Percentiles rank a stretch among this genome's conserved stretches.
Conservation (phyloP, 768 basidiomycete genomes). For the Clavaria fumosa region DNA sequence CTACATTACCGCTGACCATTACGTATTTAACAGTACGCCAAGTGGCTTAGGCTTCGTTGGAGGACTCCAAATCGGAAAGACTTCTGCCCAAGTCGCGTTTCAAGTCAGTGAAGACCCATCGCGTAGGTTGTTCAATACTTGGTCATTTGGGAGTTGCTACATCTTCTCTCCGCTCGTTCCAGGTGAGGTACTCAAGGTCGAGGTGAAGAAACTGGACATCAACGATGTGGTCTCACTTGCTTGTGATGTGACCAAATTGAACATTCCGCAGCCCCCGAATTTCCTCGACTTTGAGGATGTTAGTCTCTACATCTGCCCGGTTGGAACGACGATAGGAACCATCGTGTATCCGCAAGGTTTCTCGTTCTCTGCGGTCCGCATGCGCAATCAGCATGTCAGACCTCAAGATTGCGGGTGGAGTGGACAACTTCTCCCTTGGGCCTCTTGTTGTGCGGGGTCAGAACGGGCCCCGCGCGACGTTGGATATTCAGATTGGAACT, state of each 20-base stretch:
- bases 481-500: neutral
- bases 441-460: conserved; percentile 3
- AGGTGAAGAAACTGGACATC: conserved; percentile 4
- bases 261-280: conserved; percentile 5
- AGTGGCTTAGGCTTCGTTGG: too few relatives aligned
- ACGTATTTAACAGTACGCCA: too few relatives aligned
- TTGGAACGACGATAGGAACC: conserved; percentile 5
- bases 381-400: neutral
- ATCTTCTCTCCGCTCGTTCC: too few relatives aligned
- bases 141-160: too few relatives aligned
- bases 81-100: too few relatives aligned
- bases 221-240: conserved; percentile 6
- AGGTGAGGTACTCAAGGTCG: conserved; percentile 4
- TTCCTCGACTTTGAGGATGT: conserved; percentile 5
- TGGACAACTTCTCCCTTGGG: conserved; percentile 5
- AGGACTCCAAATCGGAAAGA: too few relatives aligned
- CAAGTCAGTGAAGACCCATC: too few relatives aligned
- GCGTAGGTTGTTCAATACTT: too few relatives aligned
- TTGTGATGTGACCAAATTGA: conserved; percentile 1
- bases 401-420: neutral
- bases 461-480: conserved; percentile 1
- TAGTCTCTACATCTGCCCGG: conserved; percentile 4
- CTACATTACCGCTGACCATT: too few relatives aligned
- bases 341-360: conserved; percentile 6
- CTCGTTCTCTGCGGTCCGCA: conserved; percentile 1